Percentiles rank a stretch among this genome's conserved stretches.
Evolutionary conservation across 2,329 filamentous ascomycete genomes (phyloP).

Genomic region (Colletotrichum plurivorum): DNA sequence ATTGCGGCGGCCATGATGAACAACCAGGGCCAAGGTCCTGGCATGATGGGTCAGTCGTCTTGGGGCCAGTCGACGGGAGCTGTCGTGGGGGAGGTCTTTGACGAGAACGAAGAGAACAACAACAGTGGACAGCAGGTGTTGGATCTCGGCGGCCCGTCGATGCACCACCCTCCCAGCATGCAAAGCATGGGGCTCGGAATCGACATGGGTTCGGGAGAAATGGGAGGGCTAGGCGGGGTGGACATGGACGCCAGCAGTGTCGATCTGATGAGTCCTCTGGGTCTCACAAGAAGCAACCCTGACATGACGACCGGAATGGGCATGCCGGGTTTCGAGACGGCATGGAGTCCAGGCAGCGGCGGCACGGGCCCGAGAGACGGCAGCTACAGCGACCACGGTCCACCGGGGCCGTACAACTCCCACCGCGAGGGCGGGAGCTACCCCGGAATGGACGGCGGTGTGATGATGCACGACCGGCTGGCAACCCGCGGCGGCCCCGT

Average conservation of each 20-base stretch:
- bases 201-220: constrained; percentile 15
- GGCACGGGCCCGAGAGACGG: constrained; percentile 30
- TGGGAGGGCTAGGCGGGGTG: constrained; percentile 20
- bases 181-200: constrained; percentile 28
- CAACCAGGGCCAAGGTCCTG: constrained; percentile 1
- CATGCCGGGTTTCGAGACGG: constrained; percentile 34
- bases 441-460: constrained; percentile 11
- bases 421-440: constrained; percentile 15
- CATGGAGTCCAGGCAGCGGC: constrained; percentile 37
- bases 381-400: constrained; percentile 22
- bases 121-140: constrained; percentile 11
- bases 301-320: constrained; percentile 35
- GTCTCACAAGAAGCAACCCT: constrained; percentile 37
- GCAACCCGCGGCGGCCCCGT: constrained; percentile 11
- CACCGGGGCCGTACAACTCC: constrained; percentile 4
- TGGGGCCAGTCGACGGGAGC: constrained; percentile 29
- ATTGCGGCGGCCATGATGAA: constrained; percentile 29
- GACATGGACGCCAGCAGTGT: constrained; percentile 35
- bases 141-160: constrained; percentile 16
- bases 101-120: constrained; percentile 30
- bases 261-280: constrained; percentile 38
- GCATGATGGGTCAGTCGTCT: constrained; percentile 8
- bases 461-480: constrained; percentile 30
- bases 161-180: constrained; percentile 22
- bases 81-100: constrained; percentile 36